A percentile compares a stretch with the other conserved stretches of the same genome.
Evolutionary conservation across 2,329 filamentous ascomycete genomes (phyloP).

Genomic region (Alternaria sp.): DNA sequence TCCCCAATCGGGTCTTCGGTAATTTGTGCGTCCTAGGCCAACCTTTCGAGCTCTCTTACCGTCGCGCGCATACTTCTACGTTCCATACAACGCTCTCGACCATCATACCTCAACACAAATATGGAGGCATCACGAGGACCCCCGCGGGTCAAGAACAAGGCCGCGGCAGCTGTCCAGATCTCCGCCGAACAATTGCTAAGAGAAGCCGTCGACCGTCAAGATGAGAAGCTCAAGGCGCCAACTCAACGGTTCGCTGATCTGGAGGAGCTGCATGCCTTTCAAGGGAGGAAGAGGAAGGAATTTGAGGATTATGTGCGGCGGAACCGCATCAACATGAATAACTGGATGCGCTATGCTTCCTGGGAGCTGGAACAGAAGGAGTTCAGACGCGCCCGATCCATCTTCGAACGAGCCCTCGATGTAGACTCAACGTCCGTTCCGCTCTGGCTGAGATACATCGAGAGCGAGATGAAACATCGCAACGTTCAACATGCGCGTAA

Average conservation of each 20-base stretch:
- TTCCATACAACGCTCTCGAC: background rate
- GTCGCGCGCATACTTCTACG: background rate
- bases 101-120: slow-evolving; percentile 34
- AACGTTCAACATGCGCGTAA: slow-evolving; percentile 94
- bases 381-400: slow-evolving; percentile 85
- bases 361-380: slow-evolving; percentile 99
- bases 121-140: slow-evolving; percentile 93
- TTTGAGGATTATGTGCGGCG: slow-evolving; percentile 98
- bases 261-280: slow-evolving; percentile 97
- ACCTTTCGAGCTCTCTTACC: slow-evolving; percentile 19
- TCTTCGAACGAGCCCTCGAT: slow-evolving; percentile 95
- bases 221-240: slow-evolving; percentile 84
- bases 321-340: slow-evolving; percentile 95
- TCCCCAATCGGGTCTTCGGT: slow-evolving; percentile 5
- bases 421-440: slow-evolving; percentile 86
- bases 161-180: slow-evolving; percentile 81
- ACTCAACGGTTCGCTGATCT: slow-evolving; percentile 95
- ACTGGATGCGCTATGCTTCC: slow-evolving; percentile 97
- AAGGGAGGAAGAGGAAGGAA: slow-evolving; percentile 93
- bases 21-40: slow-evolving; percentile 12
- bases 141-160: slow-evolving; percentile 98
- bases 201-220: slow-evolving; percentile 96
- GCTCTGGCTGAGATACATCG: slow-evolving; percentile 92
- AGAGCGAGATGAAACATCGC: slow-evolving; percentile 85
- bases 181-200: slow-evolving; percentile 96